Conservation (phyloP, 257 asterid species). For the Solanum chilense region DNA sequence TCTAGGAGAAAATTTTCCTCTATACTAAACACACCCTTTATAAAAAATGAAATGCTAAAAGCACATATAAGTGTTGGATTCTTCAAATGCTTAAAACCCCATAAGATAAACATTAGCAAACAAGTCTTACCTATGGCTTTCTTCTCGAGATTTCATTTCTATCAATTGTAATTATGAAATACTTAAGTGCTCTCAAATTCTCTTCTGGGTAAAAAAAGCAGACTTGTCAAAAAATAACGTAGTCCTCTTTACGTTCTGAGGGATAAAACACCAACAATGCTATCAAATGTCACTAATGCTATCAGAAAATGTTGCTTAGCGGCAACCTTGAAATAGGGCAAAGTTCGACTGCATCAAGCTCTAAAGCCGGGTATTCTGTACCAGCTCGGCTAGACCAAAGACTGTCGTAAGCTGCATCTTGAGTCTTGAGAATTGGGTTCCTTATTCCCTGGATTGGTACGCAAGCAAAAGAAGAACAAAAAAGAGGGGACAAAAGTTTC, state of each 20-base stretch:
- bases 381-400: too few species aligned
- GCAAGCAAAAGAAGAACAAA: neutral
- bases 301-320: too few species aligned
- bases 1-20: neutral
- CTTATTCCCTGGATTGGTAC: too few species aligned
- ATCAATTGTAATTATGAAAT: neutral
- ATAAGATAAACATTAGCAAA: neutral
- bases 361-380: too few species aligned
- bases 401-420: too few species aligned
- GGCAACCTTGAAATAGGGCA: too few species aligned
- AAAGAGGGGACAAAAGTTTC: too few species aligned
- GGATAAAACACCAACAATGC: neutral
- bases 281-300: neutral
- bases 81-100: neutral
- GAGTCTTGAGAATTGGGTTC: too few species aligned
- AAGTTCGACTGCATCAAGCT: too few species aligned
- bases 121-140: slow-evolving; percentile 21
- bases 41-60: neutral
- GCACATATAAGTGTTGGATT: neutral
- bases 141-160: neutral
- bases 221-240: neutral
- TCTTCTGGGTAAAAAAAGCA: neutral
- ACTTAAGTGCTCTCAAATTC: neutral
- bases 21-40: neutral
- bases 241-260: neutral